Conservation (phyloP, 208 protist genomes). For the Crithidia expoeki region DNA sequence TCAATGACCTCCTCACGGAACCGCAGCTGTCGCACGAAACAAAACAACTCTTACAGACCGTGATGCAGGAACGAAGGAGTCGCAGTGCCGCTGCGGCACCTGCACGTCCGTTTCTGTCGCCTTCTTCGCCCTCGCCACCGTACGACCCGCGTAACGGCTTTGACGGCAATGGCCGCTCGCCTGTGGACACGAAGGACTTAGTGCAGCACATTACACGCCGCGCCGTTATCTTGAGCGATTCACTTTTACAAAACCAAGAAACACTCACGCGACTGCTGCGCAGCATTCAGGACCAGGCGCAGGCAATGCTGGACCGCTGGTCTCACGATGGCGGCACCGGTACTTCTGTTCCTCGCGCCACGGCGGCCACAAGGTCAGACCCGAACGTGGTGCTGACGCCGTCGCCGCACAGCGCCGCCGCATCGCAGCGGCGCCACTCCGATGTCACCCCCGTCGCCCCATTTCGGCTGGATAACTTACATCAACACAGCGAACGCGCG, state of each 20-base stretch:
- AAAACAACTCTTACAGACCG: slow-evolving; percentile 28
- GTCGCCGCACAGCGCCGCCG: neutral
- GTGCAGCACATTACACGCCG: slow-evolving; percentile 15
- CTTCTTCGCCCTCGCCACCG: neutral
- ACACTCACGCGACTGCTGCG: slow-evolving; percentile 26
- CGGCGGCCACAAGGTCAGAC: neutral
- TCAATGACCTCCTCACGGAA: slow-evolving; percentile 33
- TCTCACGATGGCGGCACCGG: neutral
- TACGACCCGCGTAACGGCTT: neutral
- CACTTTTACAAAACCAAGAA: slow-evolving; percentile 32
- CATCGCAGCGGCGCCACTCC: neutral
- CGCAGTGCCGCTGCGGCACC: neutral
- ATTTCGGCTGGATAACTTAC: slow-evolving; percentile 30
- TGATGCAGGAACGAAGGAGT: slow-evolving; percentile 15
- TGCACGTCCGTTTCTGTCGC: neutral
- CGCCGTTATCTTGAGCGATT: slow-evolving; percentile 29
- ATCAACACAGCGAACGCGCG: slow-evolving; percentile 20
- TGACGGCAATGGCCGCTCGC: neutral
- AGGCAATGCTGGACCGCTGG: slow-evolving; percentile 21
- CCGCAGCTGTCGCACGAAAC: slow-evolving; percentile 39
- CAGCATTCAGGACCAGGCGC: slow-evolving; percentile 30
- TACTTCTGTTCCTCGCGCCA: neutral
- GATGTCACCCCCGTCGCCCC: slow-evolving; percentile 5
- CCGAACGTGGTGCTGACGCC: slow-evolving; percentile 3
- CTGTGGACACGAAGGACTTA: neutral